Evolutionary conservation across 2,329 filamentous ascomycete species (phyloP).

Genomic region (Apiospora phragmitis): DNA sequence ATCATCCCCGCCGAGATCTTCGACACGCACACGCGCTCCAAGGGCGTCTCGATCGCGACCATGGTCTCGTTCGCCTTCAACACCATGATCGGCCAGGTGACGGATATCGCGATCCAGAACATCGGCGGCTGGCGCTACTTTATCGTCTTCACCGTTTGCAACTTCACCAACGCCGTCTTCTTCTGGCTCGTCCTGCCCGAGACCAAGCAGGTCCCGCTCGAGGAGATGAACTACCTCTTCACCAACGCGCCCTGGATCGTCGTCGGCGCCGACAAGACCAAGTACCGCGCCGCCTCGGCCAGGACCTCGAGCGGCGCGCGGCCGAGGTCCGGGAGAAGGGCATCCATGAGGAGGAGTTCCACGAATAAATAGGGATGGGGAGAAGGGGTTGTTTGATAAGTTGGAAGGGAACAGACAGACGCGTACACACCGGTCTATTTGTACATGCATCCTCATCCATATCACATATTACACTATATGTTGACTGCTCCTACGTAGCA

Average conservation of each 20-base stretch:
- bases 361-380: neutral
- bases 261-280: conserved; percentile 52
- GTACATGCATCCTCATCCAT: neutral
- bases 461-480: too few relatives aligned
- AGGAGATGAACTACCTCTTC: conserved; percentile 68
- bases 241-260: conserved; percentile 63
- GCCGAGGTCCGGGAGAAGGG: conserved; percentile 57
- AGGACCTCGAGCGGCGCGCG: conserved; percentile 59
- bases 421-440: neutral
- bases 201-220: conserved; percentile 61
- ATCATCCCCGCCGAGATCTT: conserved; percentile 72
- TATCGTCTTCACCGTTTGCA: conserved; percentile 64
- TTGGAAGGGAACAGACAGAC: neutral
- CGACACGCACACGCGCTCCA: conserved; percentile 72
- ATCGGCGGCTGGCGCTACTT: conserved; percentile 57
- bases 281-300: conserved; percentile 46
- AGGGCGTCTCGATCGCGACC: conserved; percentile 73
- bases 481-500: too few relatives aligned
- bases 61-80: conserved; percentile 75
- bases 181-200: conserved; percentile 68
- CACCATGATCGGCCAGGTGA: conserved; percentile 49
- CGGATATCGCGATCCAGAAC: conserved; percentile 46
- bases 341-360: conserved; percentile 2
- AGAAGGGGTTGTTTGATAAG: neutral
- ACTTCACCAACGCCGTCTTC: conserved; percentile 46